Base-by-base conservation (phyloP, 2,329 filamentous ascomycete species). In the Aspergillus uvarum region DNA sequence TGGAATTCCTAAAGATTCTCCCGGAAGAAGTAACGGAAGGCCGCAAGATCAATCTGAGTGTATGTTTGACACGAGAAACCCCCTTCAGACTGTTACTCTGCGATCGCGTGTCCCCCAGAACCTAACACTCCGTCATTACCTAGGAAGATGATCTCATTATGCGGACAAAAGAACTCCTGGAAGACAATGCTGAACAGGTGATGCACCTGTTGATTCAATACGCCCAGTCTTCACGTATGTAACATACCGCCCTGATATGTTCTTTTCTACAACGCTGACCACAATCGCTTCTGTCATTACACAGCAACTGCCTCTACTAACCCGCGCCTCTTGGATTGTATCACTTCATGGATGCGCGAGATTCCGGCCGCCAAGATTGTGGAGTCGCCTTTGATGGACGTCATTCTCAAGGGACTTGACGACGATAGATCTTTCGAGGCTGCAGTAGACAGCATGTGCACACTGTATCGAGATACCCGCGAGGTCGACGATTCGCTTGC, bases 1-100 rank as follows among this genome's bases (percentile, higher is more conserved):
- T 99, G 72, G 95, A 99, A 77, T 99, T 99, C 77, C 84, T 99
- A 67, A 92, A 92, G 77, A 93, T 99, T 71, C 87, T 99, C 67
- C 95, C 95, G 59, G 95, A 99, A 83, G 95, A 99, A 85, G 95
- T 99, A 74, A 98, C 91, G 69, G 94, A 99, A 84, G 95, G 95
- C 81, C 92, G 95, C 80, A 99, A 98, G 83, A 97, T 99, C 85
- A 96, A 92, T 84, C 85, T 99, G 81, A 93, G 92, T 87, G 93
- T 96, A 95, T 82, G 92, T 94, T 85, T 87, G 89, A 82, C 82
- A 59, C 47, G 59, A 51, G 54, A 60, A 62, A 61, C 48, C 58
- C 62, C 61, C 50, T 81, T 82, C 76, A 79, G 68, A 70, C 70
- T 74, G 69, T 31, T 72, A 68, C 73, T 71, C 68, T 71, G 70